Evolutionary conservation across 306 rosid genomes (phyloP).

Genomic region (Vigna trinervia): DNA sequence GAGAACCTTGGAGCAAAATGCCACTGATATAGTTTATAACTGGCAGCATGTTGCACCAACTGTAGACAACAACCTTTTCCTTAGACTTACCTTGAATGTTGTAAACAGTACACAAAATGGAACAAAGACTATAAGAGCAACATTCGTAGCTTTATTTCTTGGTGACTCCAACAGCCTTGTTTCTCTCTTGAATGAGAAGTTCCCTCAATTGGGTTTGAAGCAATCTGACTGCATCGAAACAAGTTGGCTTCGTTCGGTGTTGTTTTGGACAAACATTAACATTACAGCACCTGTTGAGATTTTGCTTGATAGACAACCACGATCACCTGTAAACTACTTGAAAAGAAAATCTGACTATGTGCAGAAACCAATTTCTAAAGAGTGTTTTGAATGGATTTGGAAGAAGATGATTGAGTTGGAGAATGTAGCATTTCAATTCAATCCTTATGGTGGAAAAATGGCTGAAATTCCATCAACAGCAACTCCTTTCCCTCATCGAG

Average conservation of each 20-base stretch:
- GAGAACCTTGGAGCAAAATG: constrained; percentile 66
- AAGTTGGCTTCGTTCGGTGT: constrained; percentile 63
- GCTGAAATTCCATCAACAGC: constrained; percentile 58
- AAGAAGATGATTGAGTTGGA: constrained; percentile 68
- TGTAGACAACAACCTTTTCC: constrained; percentile 51
- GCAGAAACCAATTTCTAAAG: constrained; percentile 54
- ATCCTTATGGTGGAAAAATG: constrained; percentile 84
- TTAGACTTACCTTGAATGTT: constrained; percentile 52
- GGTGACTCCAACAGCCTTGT: constrained; percentile 61
- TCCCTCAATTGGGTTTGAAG: constrained; percentile 64
- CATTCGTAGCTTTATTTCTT: constrained; percentile 61
- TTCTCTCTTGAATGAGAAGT: constrained; percentile 47
- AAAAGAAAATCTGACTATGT: constrained; percentile 80
- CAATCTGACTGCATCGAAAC: constrained; percentile 60
- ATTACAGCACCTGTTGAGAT: constrained; percentile 48
- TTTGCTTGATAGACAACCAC: constrained; percentile 63
- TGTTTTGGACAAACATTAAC: constrained; percentile 59
- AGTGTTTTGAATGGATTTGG: constrained; percentile 66
- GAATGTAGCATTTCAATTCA: constrained; percentile 53
- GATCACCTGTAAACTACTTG: constrained; percentile 51
- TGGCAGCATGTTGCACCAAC: constrained; percentile 71
- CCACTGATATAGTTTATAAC: constrained; percentile 57
- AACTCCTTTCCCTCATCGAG: constrained; percentile 73
- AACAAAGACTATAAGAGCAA: constrained; percentile 56
- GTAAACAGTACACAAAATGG: constrained; percentile 50